These are phyloP conservation scores for Alternaria arborescens DNA, from an alignment of 2,329 filamentous ascomycete species.

Conservation along the genomic window DNA sequence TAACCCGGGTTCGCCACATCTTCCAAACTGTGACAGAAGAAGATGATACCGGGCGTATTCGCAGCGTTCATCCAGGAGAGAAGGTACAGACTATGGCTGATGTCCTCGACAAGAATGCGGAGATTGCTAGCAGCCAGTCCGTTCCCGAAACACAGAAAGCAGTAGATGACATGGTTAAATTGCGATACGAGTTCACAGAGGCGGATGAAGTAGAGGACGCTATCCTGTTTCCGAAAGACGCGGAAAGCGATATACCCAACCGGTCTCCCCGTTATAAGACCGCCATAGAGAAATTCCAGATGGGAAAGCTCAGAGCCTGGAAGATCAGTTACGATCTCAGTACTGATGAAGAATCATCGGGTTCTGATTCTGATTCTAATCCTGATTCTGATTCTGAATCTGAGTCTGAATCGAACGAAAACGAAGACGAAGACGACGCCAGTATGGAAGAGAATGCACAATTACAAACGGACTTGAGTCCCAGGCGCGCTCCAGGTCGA, in stretches of 20 bases:
- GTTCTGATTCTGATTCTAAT: conserved; percentile 13
- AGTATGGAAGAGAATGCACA: conserved; percentile 9
- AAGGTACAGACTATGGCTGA: conserved; percentile 47
- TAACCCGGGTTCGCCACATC: conserved; percentile 44
- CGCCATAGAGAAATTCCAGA: conserved; percentile 36
- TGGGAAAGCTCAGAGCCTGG: conserved; percentile 7
- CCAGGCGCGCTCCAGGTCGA: conserved; percentile 5
- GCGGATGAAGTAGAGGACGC: conserved; percentile 54
- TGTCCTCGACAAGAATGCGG: conserved; percentile 30
- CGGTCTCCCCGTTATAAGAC: conserved; percentile 27
- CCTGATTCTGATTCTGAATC: background rate
- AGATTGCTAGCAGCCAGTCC: conserved; percentile 18
- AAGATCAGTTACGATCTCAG: conserved; percentile 29
- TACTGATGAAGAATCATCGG: conserved; percentile 27
- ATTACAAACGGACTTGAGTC: background rate
- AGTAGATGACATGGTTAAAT: conserved; percentile 26
- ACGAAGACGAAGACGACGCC: conserved; percentile 8
- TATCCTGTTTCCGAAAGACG: conserved; percentile 52
- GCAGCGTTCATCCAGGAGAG: conserved; percentile 51
- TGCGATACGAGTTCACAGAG: conserved; percentile 46
- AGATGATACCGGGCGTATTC: conserved; percentile 43
- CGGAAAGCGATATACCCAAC: conserved; percentile 24
- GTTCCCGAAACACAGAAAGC: conserved; percentile 16
- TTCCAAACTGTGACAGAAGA: conserved; percentile 51
- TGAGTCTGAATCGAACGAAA: background rate